These are phyloP conservation scores for Ogataea pignaliae DNA, from an alignment of 805 yeast genomes.

Conservation along the genomic window DNA sequence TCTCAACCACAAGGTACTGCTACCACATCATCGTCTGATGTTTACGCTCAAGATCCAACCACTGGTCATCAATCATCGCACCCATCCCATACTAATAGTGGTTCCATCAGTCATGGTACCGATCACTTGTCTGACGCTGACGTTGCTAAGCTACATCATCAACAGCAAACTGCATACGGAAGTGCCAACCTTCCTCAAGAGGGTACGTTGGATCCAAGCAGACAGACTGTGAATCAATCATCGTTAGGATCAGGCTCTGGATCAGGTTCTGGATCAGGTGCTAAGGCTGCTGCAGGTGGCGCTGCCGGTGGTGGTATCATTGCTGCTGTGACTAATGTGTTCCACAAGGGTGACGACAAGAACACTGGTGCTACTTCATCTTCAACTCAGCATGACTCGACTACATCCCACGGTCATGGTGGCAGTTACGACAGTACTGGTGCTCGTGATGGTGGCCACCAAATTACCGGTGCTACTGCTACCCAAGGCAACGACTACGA, in stretches of 20 bases:
- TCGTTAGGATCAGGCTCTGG: not conserved
- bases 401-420: not conserved
- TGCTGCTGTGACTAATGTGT: conserved; percentile 5
- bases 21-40: not conserved
- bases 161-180: too few relatives aligned
- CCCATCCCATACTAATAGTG: too few relatives aligned
- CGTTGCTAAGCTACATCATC: too few relatives aligned
- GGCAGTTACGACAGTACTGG: not conserved
- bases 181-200: too few relatives aligned
- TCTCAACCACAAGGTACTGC: too few relatives aligned
- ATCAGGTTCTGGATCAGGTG: conserved; percentile 2
- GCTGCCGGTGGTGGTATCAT: conserved; percentile 13
- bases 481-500: not conserved
- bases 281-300: conserved; percentile 4
- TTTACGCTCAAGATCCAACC: too few relatives aligned
- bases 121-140: too few relatives aligned
- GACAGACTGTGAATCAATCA: not conserved
- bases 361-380: not conserved
- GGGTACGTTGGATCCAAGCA: too few relatives aligned
- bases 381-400: not conserved
- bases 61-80: too few relatives aligned
- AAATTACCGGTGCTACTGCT: too few relatives aligned
- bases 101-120: too few relatives aligned
- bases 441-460: not conserved
- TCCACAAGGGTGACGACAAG: conserved; percentile 3